A percentile compares a stretch with the other conserved stretches of the same genome.
These are phyloP conservation scores for Tulasnella sp. DNA, from an alignment of 768 basidiomycete species.

Conservation along the genomic window DNA sequence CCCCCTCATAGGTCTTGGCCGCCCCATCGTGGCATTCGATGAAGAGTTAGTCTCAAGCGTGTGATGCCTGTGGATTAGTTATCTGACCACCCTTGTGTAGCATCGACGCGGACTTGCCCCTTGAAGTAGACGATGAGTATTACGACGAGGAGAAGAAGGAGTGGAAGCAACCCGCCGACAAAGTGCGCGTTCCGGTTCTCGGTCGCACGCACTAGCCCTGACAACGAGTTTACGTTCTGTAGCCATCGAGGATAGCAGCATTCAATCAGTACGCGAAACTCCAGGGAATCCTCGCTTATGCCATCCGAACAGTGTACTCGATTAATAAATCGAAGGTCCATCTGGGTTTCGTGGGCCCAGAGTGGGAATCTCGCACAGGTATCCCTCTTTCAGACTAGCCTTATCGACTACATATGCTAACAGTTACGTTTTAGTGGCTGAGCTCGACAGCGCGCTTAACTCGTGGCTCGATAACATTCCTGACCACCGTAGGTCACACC, in stretches of 20 bases:
- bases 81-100: constrained; percentile 41
- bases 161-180: constrained; percentile 61
- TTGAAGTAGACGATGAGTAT: constrained; percentile 79
- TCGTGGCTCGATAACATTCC: constrained; percentile 71
- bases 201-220: not conserved
- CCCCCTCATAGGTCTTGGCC: constrained; percentile 44
- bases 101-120: constrained; percentile 66
- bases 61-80: not conserved
- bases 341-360: constrained; percentile 48
- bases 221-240: not conserved
- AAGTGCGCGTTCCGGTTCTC: constrained; percentile 30
- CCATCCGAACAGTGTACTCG: constrained; percentile 67
- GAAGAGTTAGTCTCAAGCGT: constrained; percentile 54
- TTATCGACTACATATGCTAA: not conserved
- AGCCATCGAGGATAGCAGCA: constrained; percentile 52
- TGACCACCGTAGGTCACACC: constrained; percentile 48
- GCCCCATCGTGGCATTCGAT: constrained; percentile 70
- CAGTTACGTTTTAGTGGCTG: constrained; percentile 44
- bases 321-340: constrained; percentile 61
- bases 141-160: constrained; percentile 60
- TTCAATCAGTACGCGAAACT: constrained; percentile 58
- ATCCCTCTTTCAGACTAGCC: not conserved
- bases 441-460: constrained; percentile 65
- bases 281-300: constrained; percentile 57
- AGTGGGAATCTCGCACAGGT: constrained; percentile 59